Base-by-base conservation (phyloP, 23 red algal genomes). In the Gracilariopsis chorda region DNA sequence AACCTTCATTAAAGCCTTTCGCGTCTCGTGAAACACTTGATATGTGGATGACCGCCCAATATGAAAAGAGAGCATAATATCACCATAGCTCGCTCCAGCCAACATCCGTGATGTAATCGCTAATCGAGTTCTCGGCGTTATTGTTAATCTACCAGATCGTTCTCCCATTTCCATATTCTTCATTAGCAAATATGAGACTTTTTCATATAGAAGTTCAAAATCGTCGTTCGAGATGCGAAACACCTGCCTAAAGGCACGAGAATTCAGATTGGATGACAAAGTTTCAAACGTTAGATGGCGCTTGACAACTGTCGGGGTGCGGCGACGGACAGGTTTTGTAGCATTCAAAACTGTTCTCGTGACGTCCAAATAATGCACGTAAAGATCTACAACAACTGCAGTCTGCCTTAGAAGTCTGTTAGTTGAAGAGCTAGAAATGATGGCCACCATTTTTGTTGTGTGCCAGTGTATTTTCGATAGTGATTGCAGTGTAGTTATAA, bases 161-260 rank as follows among this genome's bases (percentile, higher is more conserved):
- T 55, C 9, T 17, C 72, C 44, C 72, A 77, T 77, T 51, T 77
- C 44, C 1, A 77, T 41, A 43, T 52, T 77, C 35, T 52, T 77
- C 5, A 1, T 30, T 4, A 77, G 72, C 5, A 1, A 37, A 49
- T 77, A 21, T 14, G 1, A 0, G 2, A 51, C 19, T 13, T 36
- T 51, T 4, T 9, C 4, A 52, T 20, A 36, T 3, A 51, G 29
- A 34, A 3, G 40, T 33, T 77, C 24, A 77, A 52, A 77, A 3
- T 49, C 32, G 1, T 77, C 45, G 1, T 44, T 17, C 3, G 44
- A 7, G 9, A 77, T 51, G 2, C 72, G n/a, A 55, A 77, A 77
- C 0, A 34, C 72, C 6, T 37, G 9, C 4, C n/a, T 10, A 36
- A 52, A 77, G 3, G 48, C 43, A 1, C 45, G 23, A 34, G 43